Base-by-base conservation (phyloP, 2,329 filamentous ascomycete species). In the Claviceps fusiformis region DNA sequence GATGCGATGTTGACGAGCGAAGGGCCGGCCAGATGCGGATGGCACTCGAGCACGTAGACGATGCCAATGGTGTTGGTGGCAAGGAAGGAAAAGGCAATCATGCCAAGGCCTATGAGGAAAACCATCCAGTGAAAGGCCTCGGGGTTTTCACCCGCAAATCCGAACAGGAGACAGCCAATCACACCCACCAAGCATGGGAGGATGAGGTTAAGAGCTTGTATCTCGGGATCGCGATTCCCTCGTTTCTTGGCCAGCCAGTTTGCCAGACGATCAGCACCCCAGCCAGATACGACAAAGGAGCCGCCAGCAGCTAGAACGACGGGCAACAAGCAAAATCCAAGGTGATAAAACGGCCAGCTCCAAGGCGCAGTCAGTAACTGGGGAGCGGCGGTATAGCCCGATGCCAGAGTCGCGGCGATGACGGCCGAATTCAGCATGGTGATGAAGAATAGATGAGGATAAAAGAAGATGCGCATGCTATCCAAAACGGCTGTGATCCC, bases 21-120 rank as follows among this genome's bases (percentile, higher is more conserved):
- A 15, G 53, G 53, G 13, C 53, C 53, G 33, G 45, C 45, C 37
- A 54, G 17, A 15, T 54, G 24, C 9, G 53, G 53, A 11, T 43
- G 19, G 15, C 37, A 48, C 53, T 54, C 53, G 17, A 54, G 27
- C 3, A 54, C 53, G 45, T 54, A 54, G 29, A 54, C 53, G 10
- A 54, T 54, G 53, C 53, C 53, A 44, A 54, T 54, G 15, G 53
- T 54, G 47, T 54, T 54, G 1, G 53, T 54, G 35, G 53, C 53
- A 15, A 54, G 53, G 43, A 54, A 54, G 9, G 53, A 19, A 17
- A 54, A 54, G 37, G 53, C 53, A 15, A 54, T 54, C 45, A 54
- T 31, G 35, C 45, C 53, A 17, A 54, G 24, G 3, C 53, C 46
- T 5, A 54, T 5, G 3, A 54, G 46, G 1, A 54, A 54, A 19